Percentiles rank a stretch among this genome's conserved stretches.
Conservation (phyloP, 2,329 filamentous ascomycete genomes). For the Fusarium pseudocircinatum region DNA sequence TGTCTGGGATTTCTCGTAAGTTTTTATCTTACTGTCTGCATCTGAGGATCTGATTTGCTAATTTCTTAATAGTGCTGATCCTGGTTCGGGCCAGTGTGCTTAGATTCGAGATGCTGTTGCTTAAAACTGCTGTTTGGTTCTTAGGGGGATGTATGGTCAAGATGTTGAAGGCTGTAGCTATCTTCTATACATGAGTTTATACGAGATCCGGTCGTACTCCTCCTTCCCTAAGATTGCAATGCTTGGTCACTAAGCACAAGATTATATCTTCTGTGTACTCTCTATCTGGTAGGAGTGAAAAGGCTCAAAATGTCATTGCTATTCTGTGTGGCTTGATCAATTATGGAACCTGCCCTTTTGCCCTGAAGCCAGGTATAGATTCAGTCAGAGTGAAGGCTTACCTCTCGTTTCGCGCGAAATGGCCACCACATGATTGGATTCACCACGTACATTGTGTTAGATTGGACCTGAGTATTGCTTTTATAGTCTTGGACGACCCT, state of each 20-base stretch:
- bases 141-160: neutral
- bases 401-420: neutral
- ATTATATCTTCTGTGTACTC: neutral
- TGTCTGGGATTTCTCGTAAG: neutral
- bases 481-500: neutral
- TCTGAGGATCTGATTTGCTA: neutral
- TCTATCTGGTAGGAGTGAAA: neutral
- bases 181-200: neutral
- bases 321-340: neutral
- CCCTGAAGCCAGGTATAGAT: neutral
- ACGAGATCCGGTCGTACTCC: neutral
- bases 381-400: neutral
- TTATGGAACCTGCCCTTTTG: fast-evolving
- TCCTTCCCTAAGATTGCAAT: neutral
- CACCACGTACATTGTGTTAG: neutral
- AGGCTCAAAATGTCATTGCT: neutral
- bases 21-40: neutral
- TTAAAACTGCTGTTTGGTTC: fast-evolving
- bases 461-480: neutral
- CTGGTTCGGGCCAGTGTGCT: neutral
- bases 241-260: neutral
- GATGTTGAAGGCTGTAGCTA: neutral
- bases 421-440: neutral
- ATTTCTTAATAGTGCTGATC: neutral
- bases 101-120: fast-evolving